Conservation (phyloP, 768 basidiomycete genomes). For the Termitomyces sp. region DNA sequence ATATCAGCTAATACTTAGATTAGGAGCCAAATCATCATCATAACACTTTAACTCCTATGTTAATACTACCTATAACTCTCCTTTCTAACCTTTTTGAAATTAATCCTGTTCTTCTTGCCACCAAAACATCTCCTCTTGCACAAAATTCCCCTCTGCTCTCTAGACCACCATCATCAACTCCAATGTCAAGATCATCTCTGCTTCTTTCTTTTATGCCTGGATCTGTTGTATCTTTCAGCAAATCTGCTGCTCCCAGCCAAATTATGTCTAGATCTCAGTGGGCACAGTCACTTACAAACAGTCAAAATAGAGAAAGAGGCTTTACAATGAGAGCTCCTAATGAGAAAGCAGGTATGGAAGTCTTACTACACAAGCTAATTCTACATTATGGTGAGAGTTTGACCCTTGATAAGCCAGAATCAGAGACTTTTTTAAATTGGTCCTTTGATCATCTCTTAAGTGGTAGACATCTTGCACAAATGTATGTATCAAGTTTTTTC, state of each 20-base stretch:
- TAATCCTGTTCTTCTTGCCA: neutral
- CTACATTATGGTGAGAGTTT: neutral
- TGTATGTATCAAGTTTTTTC: too few relatives aligned
- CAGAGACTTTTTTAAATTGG: too few relatives aligned
- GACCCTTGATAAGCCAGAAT: too few relatives aligned
- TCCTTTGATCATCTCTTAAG: too few relatives aligned
- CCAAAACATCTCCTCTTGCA: neutral
- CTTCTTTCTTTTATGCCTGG: neutral
- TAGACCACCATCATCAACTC: neutral
- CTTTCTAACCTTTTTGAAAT: neutral
- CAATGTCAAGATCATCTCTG: neutral
- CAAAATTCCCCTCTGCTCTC: neutral
- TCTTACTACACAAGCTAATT: neutral
- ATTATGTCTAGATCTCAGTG: too few relatives aligned
- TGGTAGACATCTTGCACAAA: too few relatives aligned
- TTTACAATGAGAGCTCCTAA: neutral
- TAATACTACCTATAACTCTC: neutral
- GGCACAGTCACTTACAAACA: neutral
- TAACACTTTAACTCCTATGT: too few relatives aligned
- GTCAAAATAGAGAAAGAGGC: neutral
- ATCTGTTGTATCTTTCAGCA: too few relatives aligned
- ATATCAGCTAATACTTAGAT: too few relatives aligned
- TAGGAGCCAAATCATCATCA: too few relatives aligned
- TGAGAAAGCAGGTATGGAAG: neutral
- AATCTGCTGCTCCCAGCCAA: too few relatives aligned